Evolutionary conservation across 352 stramenopile species (phyloP), one percentile per base, ranked within the genome.

Genomic region (Phytophthora vignae): DNA sequence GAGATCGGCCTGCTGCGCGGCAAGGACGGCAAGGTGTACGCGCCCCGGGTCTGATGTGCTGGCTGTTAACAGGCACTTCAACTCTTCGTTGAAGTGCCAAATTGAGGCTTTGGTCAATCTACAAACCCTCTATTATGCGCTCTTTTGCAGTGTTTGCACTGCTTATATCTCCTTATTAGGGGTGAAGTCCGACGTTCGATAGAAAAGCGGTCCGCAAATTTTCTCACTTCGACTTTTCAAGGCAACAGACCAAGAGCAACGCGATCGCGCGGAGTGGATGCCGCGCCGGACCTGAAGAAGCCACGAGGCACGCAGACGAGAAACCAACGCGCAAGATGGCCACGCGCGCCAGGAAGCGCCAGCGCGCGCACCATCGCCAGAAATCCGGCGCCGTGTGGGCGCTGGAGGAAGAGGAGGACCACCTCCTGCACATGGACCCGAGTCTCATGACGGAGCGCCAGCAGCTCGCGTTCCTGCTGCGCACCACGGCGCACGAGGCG

Each of bases 1-100:
- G 93, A 98, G 74, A 94, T 98, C 27, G 82, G 83, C 3, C 82
- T 97, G 63, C 69, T 97, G 52, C 88, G 88, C 9, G 81, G 89
- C 70, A 97, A 96, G 56, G 87, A 92, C 70, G 88, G 87, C 63
- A 93, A 91, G 66, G 79, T 92, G 29, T 91, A 94, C 33, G 85
- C 83, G 1, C 77, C 85, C 21, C 67, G 75, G 2, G 55, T 36
- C 29, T 89, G 67, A 66, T 3, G 12, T 17, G 40, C 40, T 48
- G 12, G 4, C n/a, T 48, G 12, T 40, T 88, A 72, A 83, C 53
- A 65, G 64, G 42, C 78, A 76, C 42, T 59, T 77, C 27, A 90
- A 88, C 40, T 48, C 17, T 4, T 48, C 2, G 84, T 87, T 82
- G 40, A 82, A 92, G 71, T 83, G 79, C 8, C 10, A 27, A 66